These are phyloP conservation scores for Daldinia loculata DNA, from an alignment of 495 filamentous ascomycete species.

Conservation along the genomic window DNA sequence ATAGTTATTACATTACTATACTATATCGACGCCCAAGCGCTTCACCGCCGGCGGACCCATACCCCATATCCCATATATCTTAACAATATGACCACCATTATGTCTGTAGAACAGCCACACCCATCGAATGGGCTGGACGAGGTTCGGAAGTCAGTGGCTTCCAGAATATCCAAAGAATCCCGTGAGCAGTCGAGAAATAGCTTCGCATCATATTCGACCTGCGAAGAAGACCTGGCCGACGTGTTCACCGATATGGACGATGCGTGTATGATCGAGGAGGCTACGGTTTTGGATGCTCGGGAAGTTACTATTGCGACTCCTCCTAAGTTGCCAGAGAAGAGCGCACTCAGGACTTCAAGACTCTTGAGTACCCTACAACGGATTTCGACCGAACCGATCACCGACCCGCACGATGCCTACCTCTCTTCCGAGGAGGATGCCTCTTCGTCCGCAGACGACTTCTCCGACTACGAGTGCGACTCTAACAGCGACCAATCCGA, in stretches of 20 bases:
- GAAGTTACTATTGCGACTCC: constrained; percentile 45
- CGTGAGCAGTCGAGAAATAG: constrained; percentile 32
- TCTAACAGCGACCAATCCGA: constrained; percentile 51
- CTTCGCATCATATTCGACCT: constrained; percentile 33
- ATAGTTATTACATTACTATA: constrained; percentile 21
- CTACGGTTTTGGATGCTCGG: constrained; percentile 40
- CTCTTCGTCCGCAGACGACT: constrained; percentile 60
- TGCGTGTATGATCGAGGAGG: constrained; percentile 42
- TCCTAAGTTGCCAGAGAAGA: constrained; percentile 52
- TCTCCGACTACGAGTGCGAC: constrained; percentile 60
- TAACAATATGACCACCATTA: constrained; percentile 29
- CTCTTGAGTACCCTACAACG: constrained; percentile 55
- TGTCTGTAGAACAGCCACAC: constrained; percentile 41
- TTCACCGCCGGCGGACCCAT: constrained; percentile 27
- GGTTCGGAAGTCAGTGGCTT: constrained; percentile 8
- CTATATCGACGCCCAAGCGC: constrained; percentile 11
- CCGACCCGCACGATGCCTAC: constrained; percentile 56
- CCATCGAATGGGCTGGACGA: constrained; percentile 20
- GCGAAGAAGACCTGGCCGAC: constrained; percentile 39
- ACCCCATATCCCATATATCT: constrained; percentile 1
- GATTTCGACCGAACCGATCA: constrained; percentile 45
- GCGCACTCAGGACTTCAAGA: constrained; percentile 53
- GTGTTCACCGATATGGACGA: constrained; percentile 44
- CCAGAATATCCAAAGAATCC: constrained; percentile 28
- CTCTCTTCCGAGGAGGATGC: constrained; percentile 62